phyloP scores from a whole-genome alignment of 2,329 filamentous ascomycete genomes.

The Tolypocladium amazonense region DNA sequence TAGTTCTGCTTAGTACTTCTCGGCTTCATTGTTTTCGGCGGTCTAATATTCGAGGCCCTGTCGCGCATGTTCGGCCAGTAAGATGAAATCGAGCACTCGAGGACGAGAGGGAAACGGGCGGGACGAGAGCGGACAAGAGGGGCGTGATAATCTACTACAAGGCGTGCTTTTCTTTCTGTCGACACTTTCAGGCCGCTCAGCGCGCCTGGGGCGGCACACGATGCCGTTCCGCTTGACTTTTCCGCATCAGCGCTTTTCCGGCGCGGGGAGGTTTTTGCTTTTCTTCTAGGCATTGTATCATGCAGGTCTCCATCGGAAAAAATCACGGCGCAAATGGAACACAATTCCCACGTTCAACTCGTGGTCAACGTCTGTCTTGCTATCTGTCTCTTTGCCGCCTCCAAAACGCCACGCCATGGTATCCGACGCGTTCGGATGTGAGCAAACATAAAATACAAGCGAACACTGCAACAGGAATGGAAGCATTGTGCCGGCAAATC shows the following conservation, averaged over 20 bases:
- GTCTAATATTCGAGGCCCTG: constrained; percentile 46
- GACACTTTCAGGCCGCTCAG: neutral
- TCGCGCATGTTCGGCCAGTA: constrained; percentile 38
- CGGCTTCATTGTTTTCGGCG: constrained; percentile 50
- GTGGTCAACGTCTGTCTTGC: neutral
- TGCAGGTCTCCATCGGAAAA: neutral
- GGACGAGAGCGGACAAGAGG: neutral
- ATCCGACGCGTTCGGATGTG: neutral
- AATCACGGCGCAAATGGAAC: constrained; percentile 1
- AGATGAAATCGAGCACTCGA: neutral
- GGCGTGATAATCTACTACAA: neutral
- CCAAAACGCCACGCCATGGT: neutral
- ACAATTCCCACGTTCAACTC: neutral
- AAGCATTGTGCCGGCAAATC: neutral
- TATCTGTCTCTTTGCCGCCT: neutral
- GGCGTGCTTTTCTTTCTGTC: neutral
- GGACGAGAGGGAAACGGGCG: too few species aligned
- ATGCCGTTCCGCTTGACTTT: neutral
- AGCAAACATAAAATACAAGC: neutral
- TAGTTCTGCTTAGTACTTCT: constrained; percentile 33
- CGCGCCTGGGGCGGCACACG: neutral
- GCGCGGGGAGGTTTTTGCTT: neutral
- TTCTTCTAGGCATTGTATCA: neutral
- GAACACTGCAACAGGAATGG: neutral
- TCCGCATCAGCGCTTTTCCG: neutral